These are phyloP conservation scores for Tricholoma bakamatsutake DNA, from an alignment of 768 basidiomycete genomes.

Conservation along the genomic window DNA sequence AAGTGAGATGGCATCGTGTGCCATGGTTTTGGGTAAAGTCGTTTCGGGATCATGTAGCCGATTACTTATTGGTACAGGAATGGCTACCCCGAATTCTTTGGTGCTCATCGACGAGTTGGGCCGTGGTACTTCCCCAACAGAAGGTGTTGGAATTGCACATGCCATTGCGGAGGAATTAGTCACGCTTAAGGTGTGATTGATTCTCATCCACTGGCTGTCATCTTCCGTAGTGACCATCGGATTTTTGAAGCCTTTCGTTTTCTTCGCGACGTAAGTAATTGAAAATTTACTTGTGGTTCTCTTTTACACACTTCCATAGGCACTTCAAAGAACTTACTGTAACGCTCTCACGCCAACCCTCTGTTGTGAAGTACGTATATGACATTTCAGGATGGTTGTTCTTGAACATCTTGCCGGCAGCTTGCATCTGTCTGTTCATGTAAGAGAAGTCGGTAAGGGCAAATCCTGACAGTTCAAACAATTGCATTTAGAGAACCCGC, in stretches of 20 bases:
- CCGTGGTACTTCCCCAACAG: slow-evolving; percentile 81
- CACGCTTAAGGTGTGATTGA: slow-evolving; percentile 50
- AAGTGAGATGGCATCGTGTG: slow-evolving; percentile 87
- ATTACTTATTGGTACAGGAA: slow-evolving; percentile 33
- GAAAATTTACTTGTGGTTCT: not conserved
- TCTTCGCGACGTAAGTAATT: slow-evolving; percentile 77
- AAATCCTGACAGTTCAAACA: not conserved
- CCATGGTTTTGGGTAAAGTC: slow-evolving; percentile 76
- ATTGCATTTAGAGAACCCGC: slow-evolving; percentile 42
- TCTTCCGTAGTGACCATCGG: not conserved
- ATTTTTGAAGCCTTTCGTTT: slow-evolving; percentile 61
- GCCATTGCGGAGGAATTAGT: slow-evolving; percentile 80
- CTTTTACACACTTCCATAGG: slow-evolving; percentile 27
- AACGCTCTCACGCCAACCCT: slow-evolving; percentile 71
- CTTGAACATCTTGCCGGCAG: slow-evolving; percentile 31
- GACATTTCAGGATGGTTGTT: not conserved
- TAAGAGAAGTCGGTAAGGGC: slow-evolving; percentile 20
- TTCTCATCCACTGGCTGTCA: not conserved
- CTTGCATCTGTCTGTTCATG: slow-evolving; percentile 78
- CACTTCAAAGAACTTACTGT: slow-evolving; percentile 78
- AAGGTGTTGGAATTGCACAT: slow-evolving; percentile 77
- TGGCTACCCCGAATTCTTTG: slow-evolving; percentile 66
- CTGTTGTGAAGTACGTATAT: slow-evolving; percentile 61
- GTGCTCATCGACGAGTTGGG: slow-evolving; percentile 92
- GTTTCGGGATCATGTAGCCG: not conserved